phyloP scores from a whole-genome alignment of 768 basidiomycete species.

The Coprinellus micaceus region DNA sequence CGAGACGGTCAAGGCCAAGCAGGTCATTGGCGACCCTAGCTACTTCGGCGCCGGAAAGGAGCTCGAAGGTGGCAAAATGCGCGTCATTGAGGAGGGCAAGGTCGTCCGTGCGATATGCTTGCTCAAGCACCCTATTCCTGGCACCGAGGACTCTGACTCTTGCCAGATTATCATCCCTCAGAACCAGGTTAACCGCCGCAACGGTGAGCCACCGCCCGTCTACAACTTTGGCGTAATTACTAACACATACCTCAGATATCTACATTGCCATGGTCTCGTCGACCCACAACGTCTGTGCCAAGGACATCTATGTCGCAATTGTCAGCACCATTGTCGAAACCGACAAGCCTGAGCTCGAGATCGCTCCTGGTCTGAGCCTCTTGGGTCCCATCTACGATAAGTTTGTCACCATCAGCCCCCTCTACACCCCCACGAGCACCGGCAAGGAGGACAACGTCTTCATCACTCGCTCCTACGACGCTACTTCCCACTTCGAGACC shows the following conservation, averaged over 20 bases:
- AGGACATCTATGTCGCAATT: constrained; percentile 93
- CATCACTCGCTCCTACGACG: constrained; percentile 97
- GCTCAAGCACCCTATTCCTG: constrained; percentile 96
- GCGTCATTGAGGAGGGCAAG: constrained; percentile 89
- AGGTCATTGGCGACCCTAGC: constrained; percentile 96
- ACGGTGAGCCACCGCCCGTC: constrained; percentile 55
- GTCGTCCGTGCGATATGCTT: constrained; percentile 97
- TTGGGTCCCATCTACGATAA: constrained; percentile 93
- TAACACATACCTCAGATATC: constrained; percentile 61
- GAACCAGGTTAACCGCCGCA: constrained; percentile 90
- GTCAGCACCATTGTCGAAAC: constrained; percentile 99
- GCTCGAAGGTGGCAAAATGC: constrained; percentile 68
- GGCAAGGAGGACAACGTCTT: constrained; percentile 89
- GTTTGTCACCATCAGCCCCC: constrained; percentile 87
- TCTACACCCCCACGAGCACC: constrained; percentile 84
- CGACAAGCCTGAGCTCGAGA: constrained; percentile 84
- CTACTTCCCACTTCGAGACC: constrained; percentile 98
- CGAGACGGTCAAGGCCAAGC: constrained; percentile 95
- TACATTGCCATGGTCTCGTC: constrained; percentile 98
- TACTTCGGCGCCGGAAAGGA: constrained; percentile 84
- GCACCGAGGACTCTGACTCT: constrained; percentile 92
- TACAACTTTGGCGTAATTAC: neutral
- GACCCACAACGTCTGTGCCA: constrained; percentile 96
- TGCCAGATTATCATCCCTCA: constrained; percentile 98
- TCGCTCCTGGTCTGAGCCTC: constrained; percentile 86